phyloP scores from a whole-genome alignment of 805 yeast species.

The Lachancea dasiensis region DNA sequence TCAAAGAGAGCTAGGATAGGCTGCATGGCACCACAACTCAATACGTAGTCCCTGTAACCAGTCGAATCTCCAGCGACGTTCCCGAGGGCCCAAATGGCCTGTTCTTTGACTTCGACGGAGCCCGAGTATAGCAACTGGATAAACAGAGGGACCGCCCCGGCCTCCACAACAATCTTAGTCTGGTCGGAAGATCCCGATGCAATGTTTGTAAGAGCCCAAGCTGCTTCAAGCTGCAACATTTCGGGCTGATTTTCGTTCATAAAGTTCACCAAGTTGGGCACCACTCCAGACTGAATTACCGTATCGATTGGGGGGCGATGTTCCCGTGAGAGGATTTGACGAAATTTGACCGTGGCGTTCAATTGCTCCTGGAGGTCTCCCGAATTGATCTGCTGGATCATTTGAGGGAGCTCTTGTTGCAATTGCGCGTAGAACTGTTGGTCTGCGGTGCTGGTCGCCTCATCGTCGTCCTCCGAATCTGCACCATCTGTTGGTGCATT shows the following conservation, averaged over 20 bases:
- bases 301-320: slow-evolving; percentile 93
- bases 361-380: slow-evolving; percentile 73
- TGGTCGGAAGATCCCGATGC: slow-evolving; percentile 92
- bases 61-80: slow-evolving; percentile 98
- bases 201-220: slow-evolving; percentile 99
- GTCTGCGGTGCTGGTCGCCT: slow-evolving; percentile 33
- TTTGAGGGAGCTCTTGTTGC: slow-evolving; percentile 68
- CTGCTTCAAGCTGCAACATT: slow-evolving; percentile 92
- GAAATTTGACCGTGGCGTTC: slow-evolving; percentile 84
- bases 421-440: slow-evolving; percentile 42
- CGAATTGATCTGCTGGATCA: slow-evolving; percentile 77
- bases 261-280: slow-evolving; percentile 82
- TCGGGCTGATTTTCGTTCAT: slow-evolving; percentile 74
- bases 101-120: slow-evolving; percentile 91
- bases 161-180: slow-evolving; percentile 83
- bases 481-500: slow-evolving; percentile 40
- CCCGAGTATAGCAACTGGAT: slow-evolving; percentile 74
- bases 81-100: slow-evolving; percentile 99
- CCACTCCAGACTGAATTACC: slow-evolving; percentile 90
- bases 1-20: slow-evolving; percentile 77
- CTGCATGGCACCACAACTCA: slow-evolving; percentile 79
- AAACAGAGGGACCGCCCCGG: slow-evolving; percentile 90
- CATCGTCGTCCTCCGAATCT: slow-evolving; percentile 48
- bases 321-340: slow-evolving; percentile 90
- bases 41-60: slow-evolving; percentile 80